These are phyloP conservation scores for Lactarius vividus DNA, from an alignment of 768 basidiomycete genomes.

Conservation along the genomic window DNA sequence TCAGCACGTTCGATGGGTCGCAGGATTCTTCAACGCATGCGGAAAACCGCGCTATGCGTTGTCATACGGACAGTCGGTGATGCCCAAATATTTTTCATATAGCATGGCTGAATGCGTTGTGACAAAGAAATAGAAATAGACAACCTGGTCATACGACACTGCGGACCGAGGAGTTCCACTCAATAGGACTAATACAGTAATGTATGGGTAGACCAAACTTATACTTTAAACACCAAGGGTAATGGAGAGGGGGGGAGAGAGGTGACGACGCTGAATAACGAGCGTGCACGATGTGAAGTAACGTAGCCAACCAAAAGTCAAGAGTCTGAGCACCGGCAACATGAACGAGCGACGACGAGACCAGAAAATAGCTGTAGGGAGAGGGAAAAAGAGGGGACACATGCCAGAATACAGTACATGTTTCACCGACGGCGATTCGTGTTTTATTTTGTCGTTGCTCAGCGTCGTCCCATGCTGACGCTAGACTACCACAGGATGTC, in stretches of 20 bases:
- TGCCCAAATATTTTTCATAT: no score
- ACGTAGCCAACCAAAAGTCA: background rate
- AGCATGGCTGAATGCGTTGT: no score
- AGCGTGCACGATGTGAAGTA: background rate
- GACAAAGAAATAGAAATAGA: no score
- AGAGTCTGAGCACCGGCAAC: background rate
- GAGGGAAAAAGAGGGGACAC: no score
- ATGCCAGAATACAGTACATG: no score
- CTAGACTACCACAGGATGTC: constrained; percentile 58
- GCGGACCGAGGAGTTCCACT: background rate
- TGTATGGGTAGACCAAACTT: no score
- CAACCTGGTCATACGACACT: background rate
- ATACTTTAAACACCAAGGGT: background rate
- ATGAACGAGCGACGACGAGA: background rate
- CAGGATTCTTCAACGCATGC: no score
- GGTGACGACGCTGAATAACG: constrained; percentile 1
- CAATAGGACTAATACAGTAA: background rate
- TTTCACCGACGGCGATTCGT: no score
- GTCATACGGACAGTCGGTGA: no score
- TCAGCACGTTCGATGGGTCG: no score
- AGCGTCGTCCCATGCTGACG: constrained; percentile 22
- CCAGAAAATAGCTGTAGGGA: background rate
- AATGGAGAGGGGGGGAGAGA: background rate
- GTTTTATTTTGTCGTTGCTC: background rate
- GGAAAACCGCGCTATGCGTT: no score